Conservation (phyloP, 768 basidiomycete genomes). For the Mycena rebaudengoi region DNA sequence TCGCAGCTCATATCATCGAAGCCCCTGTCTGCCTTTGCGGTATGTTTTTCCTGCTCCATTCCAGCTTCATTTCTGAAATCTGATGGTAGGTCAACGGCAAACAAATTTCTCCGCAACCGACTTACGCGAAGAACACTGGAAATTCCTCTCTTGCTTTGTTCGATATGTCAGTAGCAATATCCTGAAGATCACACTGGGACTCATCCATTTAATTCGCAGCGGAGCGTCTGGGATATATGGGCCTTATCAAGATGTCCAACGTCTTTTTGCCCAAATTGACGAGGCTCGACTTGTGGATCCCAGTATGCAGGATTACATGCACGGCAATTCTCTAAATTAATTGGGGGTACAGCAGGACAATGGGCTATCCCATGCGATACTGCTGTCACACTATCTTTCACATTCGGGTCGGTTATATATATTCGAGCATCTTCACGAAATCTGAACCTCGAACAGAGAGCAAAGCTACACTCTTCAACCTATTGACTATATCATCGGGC, state of each 20-base stretch:
- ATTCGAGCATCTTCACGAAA: neutral
- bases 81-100: constrained; percentile 63
- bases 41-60: constrained; percentile 36
- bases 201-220: constrained; percentile 44
- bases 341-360: constrained; percentile 56
- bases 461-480: constrained; percentile 71
- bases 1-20: neutral
- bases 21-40: constrained; percentile 62
- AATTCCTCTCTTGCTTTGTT: constrained; percentile 73
- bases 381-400: constrained; percentile 64
- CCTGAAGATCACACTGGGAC: no score
- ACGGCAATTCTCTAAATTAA: neutral
- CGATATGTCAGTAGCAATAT: constrained; percentile 74
- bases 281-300: constrained; percentile 74
- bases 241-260: constrained; percentile 78
- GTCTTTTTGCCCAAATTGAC: constrained; percentile 66
- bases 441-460: constrained; percentile 39
- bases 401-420: constrained; percentile 63
- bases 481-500: constrained; percentile 81
- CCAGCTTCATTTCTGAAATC: neutral
- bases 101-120: constrained; percentile 61
- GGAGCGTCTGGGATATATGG: constrained; percentile 79
- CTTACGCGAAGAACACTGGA: constrained; percentile 64
- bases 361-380: constrained; percentile 83
- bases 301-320: constrained; percentile 43